Evolutionary conservation across 768 basidiomycete species (phyloP).

Genomic region (Serendipita sp.): DNA sequence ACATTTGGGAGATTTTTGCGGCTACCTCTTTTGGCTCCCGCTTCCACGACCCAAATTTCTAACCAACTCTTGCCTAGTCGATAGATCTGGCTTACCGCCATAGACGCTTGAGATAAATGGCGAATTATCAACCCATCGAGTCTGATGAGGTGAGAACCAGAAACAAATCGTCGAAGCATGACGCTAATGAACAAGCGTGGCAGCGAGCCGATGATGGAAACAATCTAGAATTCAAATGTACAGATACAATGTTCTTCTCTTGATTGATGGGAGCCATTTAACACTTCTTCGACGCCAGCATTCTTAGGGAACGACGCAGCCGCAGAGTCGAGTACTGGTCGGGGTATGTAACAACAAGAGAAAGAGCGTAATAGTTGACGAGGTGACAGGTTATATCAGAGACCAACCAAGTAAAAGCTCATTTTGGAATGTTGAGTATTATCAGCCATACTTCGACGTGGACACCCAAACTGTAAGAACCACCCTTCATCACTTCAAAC

Average conservation of each 20-base stretch:
- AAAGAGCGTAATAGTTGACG: not conserved
- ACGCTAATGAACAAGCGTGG: conserved; percentile 22
- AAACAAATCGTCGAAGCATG: conserved; percentile 21
- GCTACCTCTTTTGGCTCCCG: no score
- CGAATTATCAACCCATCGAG: conserved; percentile 46
- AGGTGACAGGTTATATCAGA: conserved; percentile 41
- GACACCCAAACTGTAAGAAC: conserved; percentile 43
- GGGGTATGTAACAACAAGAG: conserved; percentile 3
- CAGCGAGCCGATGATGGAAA: conserved; percentile 36
- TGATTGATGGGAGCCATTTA: not conserved
- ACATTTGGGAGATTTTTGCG: no score
- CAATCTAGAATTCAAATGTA: conserved; percentile 59
- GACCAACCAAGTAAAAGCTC: conserved; percentile 33
- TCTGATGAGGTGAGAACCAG: conserved; percentile 43
- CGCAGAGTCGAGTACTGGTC: conserved; percentile 15
- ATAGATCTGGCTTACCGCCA: no score
- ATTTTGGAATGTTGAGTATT: conserved; percentile 75
- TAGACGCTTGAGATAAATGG: not conserved
- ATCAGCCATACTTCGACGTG: conserved; percentile 77
- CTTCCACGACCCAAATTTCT: no score
- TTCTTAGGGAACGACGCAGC: conserved; percentile 27
- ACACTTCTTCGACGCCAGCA: conserved; percentile 21
- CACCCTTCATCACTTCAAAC: no score
- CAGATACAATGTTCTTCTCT: conserved; percentile 10
- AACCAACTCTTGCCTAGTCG: no score